Conservation (phyloP, 2,329 filamentous ascomycete genomes). For the Neopestalotiopsis sp. region DNA sequence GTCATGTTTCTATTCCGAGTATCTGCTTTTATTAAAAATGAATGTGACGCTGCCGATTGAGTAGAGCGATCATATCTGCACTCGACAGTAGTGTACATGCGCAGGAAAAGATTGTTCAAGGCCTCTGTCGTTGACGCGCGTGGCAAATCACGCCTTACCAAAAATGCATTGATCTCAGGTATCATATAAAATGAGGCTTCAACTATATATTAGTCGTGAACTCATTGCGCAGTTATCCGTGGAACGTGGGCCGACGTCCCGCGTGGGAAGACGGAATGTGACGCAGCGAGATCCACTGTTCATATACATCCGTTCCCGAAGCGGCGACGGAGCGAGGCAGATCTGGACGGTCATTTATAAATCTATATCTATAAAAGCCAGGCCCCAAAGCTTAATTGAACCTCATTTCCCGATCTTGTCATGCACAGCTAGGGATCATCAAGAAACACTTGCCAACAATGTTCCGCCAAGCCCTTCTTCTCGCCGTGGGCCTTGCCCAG, state of each 20-base stretch:
- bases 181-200: not conserved
- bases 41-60: not conserved
- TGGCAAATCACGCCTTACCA: not conserved
- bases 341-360: slow-evolving; percentile 27
- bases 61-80: too few relatives aligned
- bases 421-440: not conserved
- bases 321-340: slow-evolving; percentile 27
- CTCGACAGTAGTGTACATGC: too few relatives aligned
- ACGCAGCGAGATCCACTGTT: not conserved
- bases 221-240: not conserved
- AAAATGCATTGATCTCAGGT: not conserved
- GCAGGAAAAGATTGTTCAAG: too few relatives aligned
- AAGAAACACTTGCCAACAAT: not conserved
- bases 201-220: not conserved
- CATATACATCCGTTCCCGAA: slow-evolving; percentile 18
- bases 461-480: slow-evolving; percentile 33
- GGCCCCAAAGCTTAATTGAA: slow-evolving; percentile 17
- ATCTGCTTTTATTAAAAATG: not conserved
- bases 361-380: slow-evolving; percentile 30
- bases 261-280: not conserved
- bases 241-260: not conserved
- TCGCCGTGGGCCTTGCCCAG: slow-evolving; percentile 47
- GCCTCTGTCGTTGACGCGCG: too few relatives aligned
- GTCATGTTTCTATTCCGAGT: too few relatives aligned
- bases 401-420: not conserved